phyloP scores from a whole-genome alignment of 176 grass and related monocot species.

The Pontederia paniculata region DNA sequence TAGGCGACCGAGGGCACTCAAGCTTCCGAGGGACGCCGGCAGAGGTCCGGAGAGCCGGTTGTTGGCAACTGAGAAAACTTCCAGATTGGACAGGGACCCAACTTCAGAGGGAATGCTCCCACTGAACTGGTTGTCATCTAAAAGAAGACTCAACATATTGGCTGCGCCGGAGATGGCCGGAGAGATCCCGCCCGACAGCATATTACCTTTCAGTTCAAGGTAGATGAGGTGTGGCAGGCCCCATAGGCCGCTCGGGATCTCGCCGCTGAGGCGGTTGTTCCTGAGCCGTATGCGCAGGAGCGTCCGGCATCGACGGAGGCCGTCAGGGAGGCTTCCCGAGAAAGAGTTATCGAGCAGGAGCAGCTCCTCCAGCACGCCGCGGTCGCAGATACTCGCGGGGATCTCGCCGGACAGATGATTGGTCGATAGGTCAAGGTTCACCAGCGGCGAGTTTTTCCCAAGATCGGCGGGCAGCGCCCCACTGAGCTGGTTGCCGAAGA shows the following conservation, averaged over 20 bases:
- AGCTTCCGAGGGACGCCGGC: conserved; percentile 36
- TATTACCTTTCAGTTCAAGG: conserved; percentile 67
- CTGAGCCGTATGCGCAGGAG: conserved; percentile 56
- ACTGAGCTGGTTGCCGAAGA: conserved; percentile 53
- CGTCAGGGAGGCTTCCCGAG: conserved; percentile 33
- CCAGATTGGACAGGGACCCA: conserved; percentile 43
- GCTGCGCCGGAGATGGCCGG: conserved; percentile 57
- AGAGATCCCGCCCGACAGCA: conserved; percentile 51
- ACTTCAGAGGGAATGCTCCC: conserved; percentile 65
- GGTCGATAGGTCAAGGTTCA: conserved; percentile 44
- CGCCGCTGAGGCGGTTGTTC: conserved; percentile 44
- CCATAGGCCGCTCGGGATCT: conserved; percentile 60
- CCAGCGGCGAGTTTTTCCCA: conserved; percentile 46
- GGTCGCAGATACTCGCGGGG: conserved; percentile 63
- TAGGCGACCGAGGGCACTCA: conserved; percentile 51
- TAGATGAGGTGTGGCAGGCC: conserved; percentile 72
- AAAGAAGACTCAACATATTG: conserved; percentile 58
- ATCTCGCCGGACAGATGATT: conserved; percentile 67
- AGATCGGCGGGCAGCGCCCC: conserved; percentile 50
- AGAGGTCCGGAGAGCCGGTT: conserved; percentile 65
- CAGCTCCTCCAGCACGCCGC: conserved; percentile 65
- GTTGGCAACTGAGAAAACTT: conserved; percentile 59
- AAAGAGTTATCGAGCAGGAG: conserved; percentile 59
- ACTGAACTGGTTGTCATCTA: conserved; percentile 49
- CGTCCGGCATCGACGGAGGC: conserved; percentile 52